Percentiles rank a stretch among this genome's conserved stretches.
Evolutionary conservation across 768 basidiomycete genomes (phyloP).

Genomic region (Rhizopogon sp.): DNA sequence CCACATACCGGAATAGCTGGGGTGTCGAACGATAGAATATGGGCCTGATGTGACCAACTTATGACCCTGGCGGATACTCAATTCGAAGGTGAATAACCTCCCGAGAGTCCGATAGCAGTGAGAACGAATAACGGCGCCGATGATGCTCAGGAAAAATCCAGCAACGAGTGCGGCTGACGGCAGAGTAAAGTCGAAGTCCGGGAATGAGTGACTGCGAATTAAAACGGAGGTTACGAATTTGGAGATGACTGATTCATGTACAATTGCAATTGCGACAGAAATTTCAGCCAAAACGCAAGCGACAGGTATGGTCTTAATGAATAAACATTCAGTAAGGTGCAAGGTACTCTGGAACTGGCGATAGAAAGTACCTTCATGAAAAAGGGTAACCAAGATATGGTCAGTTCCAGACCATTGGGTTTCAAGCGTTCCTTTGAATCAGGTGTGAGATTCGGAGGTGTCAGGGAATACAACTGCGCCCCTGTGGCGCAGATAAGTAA

Average conservation of each 20-base stretch:
- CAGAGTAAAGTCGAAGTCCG: background rate
- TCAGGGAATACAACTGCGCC: too few species aligned
- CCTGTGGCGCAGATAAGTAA: too few species aligned
- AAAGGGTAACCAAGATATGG: background rate
- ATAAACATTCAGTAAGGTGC: background rate
- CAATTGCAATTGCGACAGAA: background rate
- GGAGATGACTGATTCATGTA: background rate
- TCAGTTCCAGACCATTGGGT: background rate
- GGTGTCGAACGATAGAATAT: conserved; percentile 37
- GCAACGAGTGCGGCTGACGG: conserved; percentile 1
- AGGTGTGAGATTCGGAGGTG: too few species aligned
- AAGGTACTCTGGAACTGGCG: background rate
- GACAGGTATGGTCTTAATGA: too few species aligned
- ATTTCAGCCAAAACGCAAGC: background rate
- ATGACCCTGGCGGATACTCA: conserved; percentile 31
- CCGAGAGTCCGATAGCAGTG: conserved; percentile 32
- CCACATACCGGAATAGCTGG: conserved; percentile 11
- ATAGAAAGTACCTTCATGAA: background rate
- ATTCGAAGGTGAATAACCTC: conserved; percentile 34
- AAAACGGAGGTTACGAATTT: background rate
- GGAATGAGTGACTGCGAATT: background rate
- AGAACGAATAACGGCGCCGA: conserved; percentile 24
- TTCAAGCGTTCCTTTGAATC: too few species aligned
- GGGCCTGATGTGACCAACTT: conserved; percentile 34
- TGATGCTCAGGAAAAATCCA: conserved; percentile 17